phyloP scores from a whole-genome alignment of 345 rosid species.

The Gynandropsis gynandra region DNA sequence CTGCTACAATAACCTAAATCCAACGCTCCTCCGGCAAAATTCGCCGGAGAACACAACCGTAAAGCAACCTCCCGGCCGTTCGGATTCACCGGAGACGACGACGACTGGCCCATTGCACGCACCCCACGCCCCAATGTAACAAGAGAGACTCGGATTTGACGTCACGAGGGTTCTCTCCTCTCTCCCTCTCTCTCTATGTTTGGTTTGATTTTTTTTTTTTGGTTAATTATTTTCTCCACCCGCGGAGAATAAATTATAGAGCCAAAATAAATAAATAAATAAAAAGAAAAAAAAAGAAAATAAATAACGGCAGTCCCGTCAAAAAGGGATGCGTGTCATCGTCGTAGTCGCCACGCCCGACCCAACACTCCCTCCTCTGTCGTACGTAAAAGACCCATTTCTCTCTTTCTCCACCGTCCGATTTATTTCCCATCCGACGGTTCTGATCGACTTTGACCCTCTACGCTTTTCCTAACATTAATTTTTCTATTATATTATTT shows the following conservation, averaged over 20 bases:
- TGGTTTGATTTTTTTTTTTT: neutral
- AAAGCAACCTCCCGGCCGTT: slow-evolving; percentile 19
- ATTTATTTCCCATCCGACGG: slow-evolving; percentile 8
- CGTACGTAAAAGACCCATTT: slow-evolving; percentile 9
- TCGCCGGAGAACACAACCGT: slow-evolving; percentile 22
- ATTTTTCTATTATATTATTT: too few relatives aligned
- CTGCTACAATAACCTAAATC: slow-evolving; percentile 16
- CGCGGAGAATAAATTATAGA: too few relatives aligned
- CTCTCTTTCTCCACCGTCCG: neutral
- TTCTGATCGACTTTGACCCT: slow-evolving; percentile 5
- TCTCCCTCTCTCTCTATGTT: neutral
- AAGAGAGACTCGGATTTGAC: neutral
- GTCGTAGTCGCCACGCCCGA: slow-evolving; percentile 29
- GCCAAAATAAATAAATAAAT: too few relatives aligned
- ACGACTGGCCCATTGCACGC: slow-evolving; percentile 53
- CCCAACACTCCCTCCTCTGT: slow-evolving; percentile 16
- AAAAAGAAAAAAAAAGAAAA: slow-evolving; percentile 13
- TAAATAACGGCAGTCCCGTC: slow-evolving; percentile 27
- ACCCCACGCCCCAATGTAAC: slow-evolving; percentile 19
- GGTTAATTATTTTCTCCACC: too few relatives aligned
- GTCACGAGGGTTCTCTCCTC: too few relatives aligned
- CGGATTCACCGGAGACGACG: slow-evolving; percentile 32
- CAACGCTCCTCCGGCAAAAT: slow-evolving; percentile 10
- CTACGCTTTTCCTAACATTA: slow-evolving; percentile 1
- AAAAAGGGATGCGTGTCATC: slow-evolving; percentile 33